phyloP scores from a whole-genome alignment of 139 green algal genomes.

The Pseudopediastrum boryanum region DNA sequence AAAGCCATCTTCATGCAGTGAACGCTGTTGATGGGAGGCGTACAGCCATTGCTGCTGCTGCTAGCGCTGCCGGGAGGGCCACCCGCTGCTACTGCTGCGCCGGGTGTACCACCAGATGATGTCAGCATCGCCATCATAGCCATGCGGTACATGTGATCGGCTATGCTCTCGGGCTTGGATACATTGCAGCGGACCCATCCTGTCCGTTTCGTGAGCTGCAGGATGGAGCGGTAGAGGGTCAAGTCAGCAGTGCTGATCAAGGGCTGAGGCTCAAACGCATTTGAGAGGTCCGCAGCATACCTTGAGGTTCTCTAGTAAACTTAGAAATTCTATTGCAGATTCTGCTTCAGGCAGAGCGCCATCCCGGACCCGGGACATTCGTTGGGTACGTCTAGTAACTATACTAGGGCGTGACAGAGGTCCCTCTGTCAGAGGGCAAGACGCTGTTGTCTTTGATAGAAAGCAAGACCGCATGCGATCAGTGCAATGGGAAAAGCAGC shows the following conservation, averaged over 20 bases:
- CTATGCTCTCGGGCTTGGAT: constrained; percentile 84
- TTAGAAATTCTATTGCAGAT: constrained; percentile 74
- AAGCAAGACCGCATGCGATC: too few species aligned
- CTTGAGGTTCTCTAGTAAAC: constrained; percentile 80
- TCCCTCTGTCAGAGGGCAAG: too few species aligned
- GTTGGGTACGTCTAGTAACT: too few species aligned
- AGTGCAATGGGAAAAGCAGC: too few species aligned
- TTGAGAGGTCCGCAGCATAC: constrained; percentile 22
- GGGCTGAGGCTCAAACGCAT: not conserved
- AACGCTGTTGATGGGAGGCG: constrained; percentile 19
- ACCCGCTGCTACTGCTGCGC: too few species aligned
- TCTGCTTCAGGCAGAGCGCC: too few species aligned
- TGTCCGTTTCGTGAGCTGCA: constrained; percentile 83
- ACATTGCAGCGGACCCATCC: constrained; percentile 88
- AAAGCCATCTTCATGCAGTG: constrained; percentile 88
- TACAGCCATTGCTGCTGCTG: constrained; percentile 16
- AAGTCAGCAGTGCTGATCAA: not conserved
- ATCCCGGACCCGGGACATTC: too few species aligned
- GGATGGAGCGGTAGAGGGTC: not conserved
- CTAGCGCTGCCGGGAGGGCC: too few species aligned
- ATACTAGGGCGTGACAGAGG: too few species aligned
- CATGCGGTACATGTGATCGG: constrained; percentile 97
- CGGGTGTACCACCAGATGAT: too few species aligned
- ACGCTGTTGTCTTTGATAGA: too few species aligned
- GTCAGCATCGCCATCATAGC: constrained; percentile 86